Evolutionary conservation across 2,329 filamentous ascomycete genomes (phyloP).

Genomic region (Immersiporthe knoxdaviesiana): DNA sequence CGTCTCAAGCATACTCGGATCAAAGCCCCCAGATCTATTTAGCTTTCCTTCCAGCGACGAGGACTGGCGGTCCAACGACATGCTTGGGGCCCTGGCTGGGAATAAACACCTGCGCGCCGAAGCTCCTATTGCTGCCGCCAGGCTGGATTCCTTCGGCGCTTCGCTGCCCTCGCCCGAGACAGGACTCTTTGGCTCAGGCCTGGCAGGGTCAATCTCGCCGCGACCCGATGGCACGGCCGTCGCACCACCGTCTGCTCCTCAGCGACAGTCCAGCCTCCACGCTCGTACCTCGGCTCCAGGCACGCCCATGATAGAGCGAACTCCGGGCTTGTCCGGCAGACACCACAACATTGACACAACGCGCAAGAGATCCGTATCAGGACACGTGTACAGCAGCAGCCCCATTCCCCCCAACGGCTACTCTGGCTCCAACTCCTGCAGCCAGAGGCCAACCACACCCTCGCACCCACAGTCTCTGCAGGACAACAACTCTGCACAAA

Average conservation of each 20-base stretch:
- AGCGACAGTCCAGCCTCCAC: conserved; percentile 58
- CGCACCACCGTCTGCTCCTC: conserved; percentile 51
- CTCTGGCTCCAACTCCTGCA: not conserved
- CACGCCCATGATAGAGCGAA: conserved; percentile 23
- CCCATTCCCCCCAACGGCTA: conserved; percentile 16
- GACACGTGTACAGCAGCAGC: conserved; percentile 4
- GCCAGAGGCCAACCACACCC: conserved; percentile 28
- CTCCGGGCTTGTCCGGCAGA: conserved; percentile 32
- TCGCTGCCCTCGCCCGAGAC: conserved; percentile 48
- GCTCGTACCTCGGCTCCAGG: conserved; percentile 44
- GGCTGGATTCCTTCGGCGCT: conserved; percentile 50
- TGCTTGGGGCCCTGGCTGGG: conserved; percentile 49
- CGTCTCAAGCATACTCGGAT: not conserved
- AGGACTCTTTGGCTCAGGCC: conserved; percentile 41
- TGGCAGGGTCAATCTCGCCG: conserved; percentile 35
- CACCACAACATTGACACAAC: conserved; percentile 30
- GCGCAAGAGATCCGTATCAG: conserved; percentile 24
- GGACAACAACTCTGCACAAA: conserved; percentile 37
- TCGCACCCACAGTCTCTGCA: conserved; percentile 35
- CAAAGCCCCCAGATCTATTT: conserved; percentile 54
- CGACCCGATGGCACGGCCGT: conserved; percentile 31
- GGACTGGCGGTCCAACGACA: conserved; percentile 53
- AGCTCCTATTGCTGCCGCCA: conserved; percentile 39
- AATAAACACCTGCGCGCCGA: conserved; percentile 38
- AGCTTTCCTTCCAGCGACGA: conserved; percentile 49